Conservation (phyloP, 257 asterid genomes). For the Penstemon eatonii region DNA sequence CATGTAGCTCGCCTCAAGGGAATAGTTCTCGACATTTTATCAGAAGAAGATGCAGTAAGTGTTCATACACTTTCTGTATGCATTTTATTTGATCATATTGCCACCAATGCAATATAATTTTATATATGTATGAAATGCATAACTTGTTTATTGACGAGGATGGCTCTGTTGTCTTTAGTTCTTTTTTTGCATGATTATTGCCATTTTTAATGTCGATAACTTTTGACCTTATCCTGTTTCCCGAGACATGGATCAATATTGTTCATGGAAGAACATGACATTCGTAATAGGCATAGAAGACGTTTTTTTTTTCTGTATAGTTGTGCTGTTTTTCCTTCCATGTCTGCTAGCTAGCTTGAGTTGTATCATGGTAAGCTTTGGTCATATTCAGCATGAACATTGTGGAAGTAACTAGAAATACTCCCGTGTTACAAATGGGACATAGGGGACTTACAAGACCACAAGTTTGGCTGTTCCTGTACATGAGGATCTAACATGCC, state of each 20-base stretch:
- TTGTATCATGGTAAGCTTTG: neutral
- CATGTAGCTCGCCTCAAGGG: constrained; percentile 51
- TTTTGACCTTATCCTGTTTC: neutral
- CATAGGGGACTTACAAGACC: no score
- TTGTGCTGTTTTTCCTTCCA: neutral
- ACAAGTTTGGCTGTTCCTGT: no score
- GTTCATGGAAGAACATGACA: no score
- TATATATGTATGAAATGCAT: constrained; percentile 9
- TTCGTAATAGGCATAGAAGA: neutral
- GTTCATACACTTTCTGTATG: constrained; percentile 16
- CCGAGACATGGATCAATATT: neutral
- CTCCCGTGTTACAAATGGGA: no score
- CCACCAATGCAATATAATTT: neutral
- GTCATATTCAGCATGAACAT: neutral
- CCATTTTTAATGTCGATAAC: constrained; percentile 1
- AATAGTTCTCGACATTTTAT: constrained; percentile 55
- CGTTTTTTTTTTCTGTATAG: no score
- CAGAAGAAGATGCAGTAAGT: constrained; percentile 87
- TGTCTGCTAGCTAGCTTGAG: no score
- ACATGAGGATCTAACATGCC: no score
- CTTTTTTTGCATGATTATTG: neutral
- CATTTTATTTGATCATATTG: constrained; percentile 11
- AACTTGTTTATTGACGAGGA: neutral
- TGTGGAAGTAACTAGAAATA: no score
- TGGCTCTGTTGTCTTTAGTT: neutral